These are phyloP conservation scores for Fusarium bactridioides DNA, from an alignment of 2,329 filamentous ascomycete species.

Conservation along the genomic window DNA sequence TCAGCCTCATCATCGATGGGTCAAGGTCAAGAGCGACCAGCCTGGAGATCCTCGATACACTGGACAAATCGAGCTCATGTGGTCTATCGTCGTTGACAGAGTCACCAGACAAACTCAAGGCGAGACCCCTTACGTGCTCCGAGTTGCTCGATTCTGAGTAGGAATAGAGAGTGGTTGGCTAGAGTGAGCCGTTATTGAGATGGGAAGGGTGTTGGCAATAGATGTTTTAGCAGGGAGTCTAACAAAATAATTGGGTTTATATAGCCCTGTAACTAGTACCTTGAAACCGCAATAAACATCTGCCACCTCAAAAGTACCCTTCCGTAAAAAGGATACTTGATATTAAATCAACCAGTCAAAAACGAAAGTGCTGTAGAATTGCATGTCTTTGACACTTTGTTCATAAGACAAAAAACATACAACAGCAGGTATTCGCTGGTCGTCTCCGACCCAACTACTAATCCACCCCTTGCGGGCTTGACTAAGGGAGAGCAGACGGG, in stretches of 20 bases:
- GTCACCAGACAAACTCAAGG: background rate
- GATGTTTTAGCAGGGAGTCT: background rate
- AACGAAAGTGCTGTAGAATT: background rate
- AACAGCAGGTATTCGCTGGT: conserved; percentile 7
- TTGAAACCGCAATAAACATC: background rate
- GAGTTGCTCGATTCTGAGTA: background rate
- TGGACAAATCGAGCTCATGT: background rate
- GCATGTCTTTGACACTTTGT: background rate
- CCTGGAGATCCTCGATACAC: background rate
- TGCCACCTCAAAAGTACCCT: rapidly evolving
- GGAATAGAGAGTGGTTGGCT: too few relatives aligned
- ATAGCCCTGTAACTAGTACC: too few relatives aligned
- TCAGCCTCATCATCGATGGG: background rate
- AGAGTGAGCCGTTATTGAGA: background rate
- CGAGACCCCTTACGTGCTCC: background rate
- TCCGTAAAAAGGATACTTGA: rapidly evolving
- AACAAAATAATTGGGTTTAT: background rate
- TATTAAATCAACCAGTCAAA: background rate
- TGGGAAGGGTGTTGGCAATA: background rate
- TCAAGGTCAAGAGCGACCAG: background rate
- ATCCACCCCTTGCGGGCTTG: conserved; percentile 3
- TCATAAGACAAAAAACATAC: background rate
- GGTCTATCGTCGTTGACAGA: background rate
- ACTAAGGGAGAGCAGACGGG: conserved; percentile 8
- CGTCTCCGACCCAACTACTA: conserved; percentile 7